Evolutionary conservation across 495 filamentous ascomycete species (phyloP).

Genomic region (Diplogelasinospora grovesii): DNA sequence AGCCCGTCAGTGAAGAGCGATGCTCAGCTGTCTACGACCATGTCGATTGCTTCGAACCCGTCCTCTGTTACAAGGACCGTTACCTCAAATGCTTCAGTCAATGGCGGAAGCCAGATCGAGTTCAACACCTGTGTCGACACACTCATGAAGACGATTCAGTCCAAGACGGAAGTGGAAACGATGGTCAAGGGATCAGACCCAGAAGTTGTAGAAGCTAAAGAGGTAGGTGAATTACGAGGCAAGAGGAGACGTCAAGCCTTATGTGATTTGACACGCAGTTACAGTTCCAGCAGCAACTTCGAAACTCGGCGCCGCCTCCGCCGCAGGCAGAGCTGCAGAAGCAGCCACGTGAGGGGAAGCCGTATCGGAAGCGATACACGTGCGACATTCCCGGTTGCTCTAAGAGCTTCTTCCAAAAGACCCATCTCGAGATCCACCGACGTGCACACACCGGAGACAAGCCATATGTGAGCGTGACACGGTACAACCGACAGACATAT

Average conservation of each 20-base stretch:
- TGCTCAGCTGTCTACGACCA: slow-evolving; percentile 14
- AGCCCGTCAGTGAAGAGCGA: slow-evolving; percentile 37
- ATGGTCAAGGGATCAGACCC: background rate
- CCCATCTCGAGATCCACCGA: slow-evolving; percentile 86
- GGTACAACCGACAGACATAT: background rate
- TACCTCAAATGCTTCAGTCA: slow-evolving; percentile 18
- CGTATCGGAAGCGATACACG: slow-evolving; percentile 58
- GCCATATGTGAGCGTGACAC: slow-evolving; percentile 64
- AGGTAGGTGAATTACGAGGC: no score
- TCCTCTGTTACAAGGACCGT: slow-evolving; percentile 19
- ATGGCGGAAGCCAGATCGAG: slow-evolving; percentile 34
- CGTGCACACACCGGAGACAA: slow-evolving; percentile 86
- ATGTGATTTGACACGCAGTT: no score
- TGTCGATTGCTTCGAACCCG: slow-evolving; percentile 3
- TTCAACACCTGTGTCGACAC: slow-evolving; percentile 82
- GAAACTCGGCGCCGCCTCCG: background rate
- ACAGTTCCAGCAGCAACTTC: no score
- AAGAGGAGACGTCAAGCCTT: no score
- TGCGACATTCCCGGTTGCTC: slow-evolving; percentile 70
- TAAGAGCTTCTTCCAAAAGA: slow-evolving; percentile 87
- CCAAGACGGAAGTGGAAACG: slow-evolving; percentile 45
- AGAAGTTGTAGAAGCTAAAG: background rate
- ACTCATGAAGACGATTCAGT: slow-evolving; percentile 89
- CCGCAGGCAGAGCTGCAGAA: background rate
- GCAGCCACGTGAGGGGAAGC: slow-evolving; percentile 2